A percentile compares a stretch with the other conserved stretches of the same genome.
Conservation (phyloP, 1,284 basidiomycete genomes). For the Puccinia novopanici region DNA sequence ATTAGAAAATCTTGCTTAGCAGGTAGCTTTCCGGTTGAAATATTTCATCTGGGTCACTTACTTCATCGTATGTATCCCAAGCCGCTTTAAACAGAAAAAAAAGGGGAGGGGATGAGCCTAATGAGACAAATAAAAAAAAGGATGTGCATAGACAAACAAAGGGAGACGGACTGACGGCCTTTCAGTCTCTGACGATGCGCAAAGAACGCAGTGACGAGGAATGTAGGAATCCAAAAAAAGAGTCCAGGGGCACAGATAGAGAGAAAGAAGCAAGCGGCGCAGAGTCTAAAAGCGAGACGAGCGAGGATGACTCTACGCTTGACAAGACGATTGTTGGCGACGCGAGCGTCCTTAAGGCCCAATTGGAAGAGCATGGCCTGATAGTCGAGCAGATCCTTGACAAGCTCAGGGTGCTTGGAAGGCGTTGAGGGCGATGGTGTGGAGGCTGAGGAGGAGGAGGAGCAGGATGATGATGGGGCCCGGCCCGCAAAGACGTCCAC, state of each 20-base stretch:
- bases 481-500: constrained; percentile 67
- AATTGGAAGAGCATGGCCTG: constrained; percentile 55
- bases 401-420: constrained; percentile 62
- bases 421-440: background rate
- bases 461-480: constrained; percentile 64
- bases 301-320: constrained; percentile 65
- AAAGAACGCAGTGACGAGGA: constrained; percentile 68
- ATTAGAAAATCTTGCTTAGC: background rate
- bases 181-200: constrained; percentile 59
- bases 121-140: background rate
- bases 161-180: constrained; percentile 22
- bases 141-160: background rate
- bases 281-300: constrained; percentile 68
- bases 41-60: background rate
- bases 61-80: constrained; percentile 50
- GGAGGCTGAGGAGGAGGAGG: constrained; percentile 48
- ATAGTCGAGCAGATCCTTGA: constrained; percentile 70
- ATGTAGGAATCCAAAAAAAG: constrained; percentile 74
- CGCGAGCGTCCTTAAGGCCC: constrained; percentile 43
- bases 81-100: constrained; percentile 57
- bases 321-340: constrained; percentile 58
- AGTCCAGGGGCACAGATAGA: constrained; percentile 76
- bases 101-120: constrained; percentile 55
- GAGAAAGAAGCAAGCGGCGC: constrained; percentile 70
- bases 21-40: background rate